Conservation (phyloP, 495 filamentous ascomycete species). For the Penicillium robsamsonii region DNA sequence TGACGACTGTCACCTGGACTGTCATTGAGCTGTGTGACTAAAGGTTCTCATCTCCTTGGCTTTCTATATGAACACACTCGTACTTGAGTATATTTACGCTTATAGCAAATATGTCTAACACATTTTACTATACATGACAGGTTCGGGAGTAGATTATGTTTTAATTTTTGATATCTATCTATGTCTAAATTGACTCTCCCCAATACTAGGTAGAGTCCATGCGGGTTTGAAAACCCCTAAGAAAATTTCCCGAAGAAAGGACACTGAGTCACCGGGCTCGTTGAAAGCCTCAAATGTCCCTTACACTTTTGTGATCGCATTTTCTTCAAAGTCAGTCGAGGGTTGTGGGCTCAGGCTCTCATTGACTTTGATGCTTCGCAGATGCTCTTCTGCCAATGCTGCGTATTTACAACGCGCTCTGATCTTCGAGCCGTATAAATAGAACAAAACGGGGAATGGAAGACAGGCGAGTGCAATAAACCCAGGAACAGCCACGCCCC, state of each 20-base stretch:
- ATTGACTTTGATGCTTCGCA: background rate
- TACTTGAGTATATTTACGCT: background rate
- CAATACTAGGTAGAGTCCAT: background rate
- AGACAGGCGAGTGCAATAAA: background rate
- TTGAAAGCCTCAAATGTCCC: background rate
- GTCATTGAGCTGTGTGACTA: constrained; percentile 35
- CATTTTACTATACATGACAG: background rate
- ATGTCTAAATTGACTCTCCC: too few relatives aligned
- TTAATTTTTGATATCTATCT: background rate
- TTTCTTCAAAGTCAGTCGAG: background rate
- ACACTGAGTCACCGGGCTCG: background rate
- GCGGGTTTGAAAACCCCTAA: background rate
- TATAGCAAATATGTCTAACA: background rate
- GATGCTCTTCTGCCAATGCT: background rate
- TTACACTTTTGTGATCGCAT: background rate
- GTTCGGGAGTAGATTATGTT: background rate
- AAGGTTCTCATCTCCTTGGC: background rate
- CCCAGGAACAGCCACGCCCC: too few relatives aligned
- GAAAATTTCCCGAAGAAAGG: background rate
- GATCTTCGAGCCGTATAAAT: background rate
- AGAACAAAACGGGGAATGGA: background rate
- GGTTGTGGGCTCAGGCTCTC: background rate
- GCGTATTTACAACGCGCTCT: background rate
- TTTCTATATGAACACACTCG: background rate
- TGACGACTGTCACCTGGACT: constrained; percentile 41